Conservation (phyloP, 306 rosid genomes). For the Potentilla sterilis region DNA sequence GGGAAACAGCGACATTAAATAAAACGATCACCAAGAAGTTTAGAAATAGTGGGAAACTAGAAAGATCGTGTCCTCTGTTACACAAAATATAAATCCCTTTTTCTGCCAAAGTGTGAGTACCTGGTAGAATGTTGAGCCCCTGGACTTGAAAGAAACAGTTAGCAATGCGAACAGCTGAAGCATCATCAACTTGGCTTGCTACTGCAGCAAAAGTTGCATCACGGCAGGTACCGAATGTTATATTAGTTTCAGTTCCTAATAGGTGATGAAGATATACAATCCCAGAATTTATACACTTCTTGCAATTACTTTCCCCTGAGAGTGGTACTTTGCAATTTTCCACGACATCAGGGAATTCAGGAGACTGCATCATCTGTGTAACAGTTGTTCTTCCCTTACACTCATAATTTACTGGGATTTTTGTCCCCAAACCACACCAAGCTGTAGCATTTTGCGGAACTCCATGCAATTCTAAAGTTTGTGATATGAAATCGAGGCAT, state of each 20-base stretch:
- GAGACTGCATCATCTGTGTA: slow-evolving; percentile 77
- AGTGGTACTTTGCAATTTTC: slow-evolving; percentile 65
- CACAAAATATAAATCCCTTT: not conserved
- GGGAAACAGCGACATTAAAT: not conserved
- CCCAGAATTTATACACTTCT: slow-evolving; percentile 78
- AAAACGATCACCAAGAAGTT: not conserved
- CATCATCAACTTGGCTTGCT: slow-evolving; percentile 73
- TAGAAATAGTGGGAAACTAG: not conserved
- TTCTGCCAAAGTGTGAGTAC: slow-evolving; percentile 33
- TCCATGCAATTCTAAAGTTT: slow-evolving; percentile 69
- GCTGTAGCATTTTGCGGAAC: slow-evolving; percentile 65
- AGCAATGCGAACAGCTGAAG: slow-evolving; percentile 65
- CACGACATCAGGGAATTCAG: slow-evolving; percentile 61
- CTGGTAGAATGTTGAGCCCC: slow-evolving; percentile 59
- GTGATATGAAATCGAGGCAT: slow-evolving; percentile 69
- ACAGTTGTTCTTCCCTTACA: slow-evolving; percentile 82
- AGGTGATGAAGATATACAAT: slow-evolving; percentile 67
- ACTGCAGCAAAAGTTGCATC: slow-evolving; percentile 84
- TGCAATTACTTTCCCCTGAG: slow-evolving; percentile 63
- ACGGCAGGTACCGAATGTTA: slow-evolving; percentile 81
- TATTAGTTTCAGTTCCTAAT: slow-evolving; percentile 62
- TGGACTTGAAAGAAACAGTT: slow-evolving; percentile 90
- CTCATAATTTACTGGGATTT: slow-evolving; percentile 74
- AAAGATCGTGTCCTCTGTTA: not conserved
- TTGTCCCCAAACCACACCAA: slow-evolving; percentile 88